Evolutionary conservation across 768 basidiomycete species (phyloP).

Genomic region (Tulasnella sp.): DNA sequence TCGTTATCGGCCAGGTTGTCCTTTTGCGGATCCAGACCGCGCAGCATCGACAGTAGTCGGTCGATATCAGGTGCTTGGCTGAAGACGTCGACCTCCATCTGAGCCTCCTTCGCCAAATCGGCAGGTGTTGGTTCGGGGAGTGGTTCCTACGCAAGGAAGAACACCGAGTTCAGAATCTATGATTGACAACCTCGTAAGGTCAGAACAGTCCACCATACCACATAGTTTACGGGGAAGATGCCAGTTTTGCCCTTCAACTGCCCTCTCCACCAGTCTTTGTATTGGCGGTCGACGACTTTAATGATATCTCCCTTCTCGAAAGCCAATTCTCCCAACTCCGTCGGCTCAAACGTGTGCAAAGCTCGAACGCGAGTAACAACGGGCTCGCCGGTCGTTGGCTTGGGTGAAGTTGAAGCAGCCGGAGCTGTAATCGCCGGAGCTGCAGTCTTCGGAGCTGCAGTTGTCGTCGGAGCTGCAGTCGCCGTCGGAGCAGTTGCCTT

Average conservation of each 20-base stretch:
- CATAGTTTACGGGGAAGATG: conserved; percentile 96
- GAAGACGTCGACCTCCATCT: conserved; percentile 84
- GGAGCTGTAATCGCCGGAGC: conserved; percentile 22
- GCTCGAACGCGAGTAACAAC: conserved; percentile 76
- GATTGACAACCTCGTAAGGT: not conserved
- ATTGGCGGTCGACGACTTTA: conserved; percentile 88
- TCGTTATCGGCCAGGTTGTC: conserved; percentile 87
- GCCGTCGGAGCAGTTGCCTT: not conserved
- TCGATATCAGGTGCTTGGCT: conserved; percentile 80
- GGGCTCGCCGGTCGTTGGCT: conserved; percentile 21
- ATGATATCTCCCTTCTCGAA: conserved; percentile 91
- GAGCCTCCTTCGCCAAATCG: conserved; percentile 72
- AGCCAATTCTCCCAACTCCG: conserved; percentile 80
- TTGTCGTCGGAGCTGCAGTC: not conserved
- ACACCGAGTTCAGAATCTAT: not conserved
- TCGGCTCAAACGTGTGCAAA: conserved; percentile 78
- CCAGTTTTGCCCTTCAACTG: conserved; percentile 84
- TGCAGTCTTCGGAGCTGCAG: not conserved
- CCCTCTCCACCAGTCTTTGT: conserved; percentile 96
- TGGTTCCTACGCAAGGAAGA: conserved; percentile 49
- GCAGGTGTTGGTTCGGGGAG: conserved; percentile 73
- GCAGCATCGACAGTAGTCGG: conserved; percentile 63
- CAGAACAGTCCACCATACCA: conserved; percentile 45
- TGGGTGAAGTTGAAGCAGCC: conserved; percentile 23
- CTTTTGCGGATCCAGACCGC: conserved; percentile 61